Base-by-base conservation (phyloP, 2,329 filamentous ascomycete genomes). In the Exophiala sp. region DNA sequence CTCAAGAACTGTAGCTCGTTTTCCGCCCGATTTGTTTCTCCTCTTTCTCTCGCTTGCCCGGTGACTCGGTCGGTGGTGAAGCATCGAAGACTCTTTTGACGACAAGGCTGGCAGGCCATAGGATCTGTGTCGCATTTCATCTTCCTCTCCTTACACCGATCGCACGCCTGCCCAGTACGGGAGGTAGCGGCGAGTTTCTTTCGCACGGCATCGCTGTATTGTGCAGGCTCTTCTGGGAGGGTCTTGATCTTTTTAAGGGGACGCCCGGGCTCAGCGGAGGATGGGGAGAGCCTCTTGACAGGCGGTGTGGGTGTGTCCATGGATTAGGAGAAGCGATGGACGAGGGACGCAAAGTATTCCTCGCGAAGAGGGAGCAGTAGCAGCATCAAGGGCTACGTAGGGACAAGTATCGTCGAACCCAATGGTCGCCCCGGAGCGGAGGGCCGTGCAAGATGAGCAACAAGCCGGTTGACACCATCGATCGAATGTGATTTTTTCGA, bases 91-190 rank as follows among this genome's bases (percentile, higher is more conserved):
- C 81, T 82, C 64, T 86, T 85, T 67, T 85, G 82, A 60, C 80
- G 72, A 71, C 88, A 95, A 61, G 87, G 85, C 55, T 86, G 87
- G 70, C 88, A 95, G 56, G 87, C 88, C 58, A 86, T 83, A 24
- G 85, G 81, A 34, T 85, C 75, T 46, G 82, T 84, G 71, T 94
- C 88, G 74, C 88, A 94, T 64, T 86, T 81, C 62, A 94, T 94
- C 70, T 95, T 95, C 60, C 88, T 81, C 50, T 88, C 76, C 85
- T 88, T 93, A 76, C 88, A 94, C 48, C 88, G 78, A 69, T 94
- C 88, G 74, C 88, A 94, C 24, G 88, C 88, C 70, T 94, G 88
- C 8, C 88, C 88, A 0, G 88, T 94, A 50, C 80, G 72, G 55
- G 75, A 76, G 49, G 70, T 70, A 45, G 71, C 68, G 46, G 80